Evolutionary conservation across 2,329 filamentous ascomycete species (phyloP).

Genomic region (Fusarium albidum): DNA sequence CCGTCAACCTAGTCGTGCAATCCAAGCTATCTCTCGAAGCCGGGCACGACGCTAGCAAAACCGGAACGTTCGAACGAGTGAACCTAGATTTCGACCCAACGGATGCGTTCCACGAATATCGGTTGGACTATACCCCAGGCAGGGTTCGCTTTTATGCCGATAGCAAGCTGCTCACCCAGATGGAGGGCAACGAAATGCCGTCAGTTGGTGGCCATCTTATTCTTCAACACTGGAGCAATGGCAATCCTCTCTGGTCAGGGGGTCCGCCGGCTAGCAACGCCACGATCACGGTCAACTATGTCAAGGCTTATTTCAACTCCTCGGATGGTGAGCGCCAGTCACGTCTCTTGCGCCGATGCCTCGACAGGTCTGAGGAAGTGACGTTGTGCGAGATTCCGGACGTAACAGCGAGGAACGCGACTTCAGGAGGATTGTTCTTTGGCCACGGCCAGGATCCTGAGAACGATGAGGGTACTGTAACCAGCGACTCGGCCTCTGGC

Average conservation of each 20-base stretch:
- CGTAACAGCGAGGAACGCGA: conserved; percentile 32
- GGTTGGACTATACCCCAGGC: conserved; percentile 75
- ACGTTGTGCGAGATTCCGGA: conserved; percentile 39
- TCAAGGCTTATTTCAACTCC: conserved; percentile 84
- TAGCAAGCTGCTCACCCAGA: conserved; percentile 61
- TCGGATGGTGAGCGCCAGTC: conserved; percentile 48
- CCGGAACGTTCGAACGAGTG: conserved; percentile 64
- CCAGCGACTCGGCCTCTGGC: background rate
- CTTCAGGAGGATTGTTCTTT: conserved; percentile 33
- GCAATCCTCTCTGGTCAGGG: conserved; percentile 73
- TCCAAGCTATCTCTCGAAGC: conserved; percentile 64
- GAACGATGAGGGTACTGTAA: background rate
- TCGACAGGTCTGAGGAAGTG: conserved; percentile 4
- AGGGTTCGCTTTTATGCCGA: conserved; percentile 76
- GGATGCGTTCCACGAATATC: conserved; percentile 76
- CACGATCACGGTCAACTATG: conserved; percentile 70
- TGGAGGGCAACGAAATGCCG: conserved; percentile 67
- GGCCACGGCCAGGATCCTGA: background rate
- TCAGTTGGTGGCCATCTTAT: conserved; percentile 70
- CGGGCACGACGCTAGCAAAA: conserved; percentile 70
- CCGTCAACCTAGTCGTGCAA: conserved; percentile 80
- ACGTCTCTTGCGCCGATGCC: conserved; percentile 20
- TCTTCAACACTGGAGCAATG: conserved; percentile 82
- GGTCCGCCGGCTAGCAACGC: conserved; percentile 73
- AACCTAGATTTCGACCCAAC: conserved; percentile 73